Evolutionary conservation across 495 filamentous ascomycete genomes (phyloP), one percentile per base, ranked within the genome.

Genomic region (Penicillium chermesinum): DNA sequence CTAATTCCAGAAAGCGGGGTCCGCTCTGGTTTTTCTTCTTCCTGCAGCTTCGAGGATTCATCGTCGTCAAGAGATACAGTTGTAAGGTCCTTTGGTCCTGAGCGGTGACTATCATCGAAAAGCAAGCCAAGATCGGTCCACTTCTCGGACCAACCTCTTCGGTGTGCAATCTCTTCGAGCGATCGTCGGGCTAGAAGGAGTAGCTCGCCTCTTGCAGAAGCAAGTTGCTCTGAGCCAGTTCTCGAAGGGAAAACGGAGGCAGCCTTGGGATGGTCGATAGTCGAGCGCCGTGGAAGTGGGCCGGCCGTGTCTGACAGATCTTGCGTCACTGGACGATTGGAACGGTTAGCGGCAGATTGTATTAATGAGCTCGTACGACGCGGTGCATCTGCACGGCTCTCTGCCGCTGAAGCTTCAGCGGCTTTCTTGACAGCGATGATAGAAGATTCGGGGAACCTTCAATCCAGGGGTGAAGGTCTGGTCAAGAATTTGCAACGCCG

Each of bases 151-250:
- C 91, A 96, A 7, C 83, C 86, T 22, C 81, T 71, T 41, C 82
- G 78, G 55, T 75, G 79, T 8, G 86, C 90, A 53, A 88, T 75
- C 44, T 79, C 77, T 54, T 91, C 86, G 3, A 96, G 73, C 12
- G 88, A 77, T 38, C 85, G 87, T 52, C 91, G 75, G 13, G 86
- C 88, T 22, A 97, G 65, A n/a, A 87, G 64, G 48, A 85, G 80
- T 5, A 98, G 71, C 54, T 95, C 87, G 17, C 86, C 91, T 63
- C 91, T 75, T 42, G 76, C 80, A 20, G 84, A 85, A 34, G 90
- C 87, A n/a, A 97, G 72, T 35, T 95, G 85, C 61, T 93, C 85
- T 8, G 88, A 70, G 0, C 90, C 90, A 7, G 80, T 72, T 56
- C 82, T 88, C 6, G 58, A 61, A 8, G 61, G 49, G 2, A 49